These are phyloP conservation scores for Claviceps pusilla DNA, from an alignment of 2,329 filamentous ascomycete species.

Conservation along the genomic window DNA sequence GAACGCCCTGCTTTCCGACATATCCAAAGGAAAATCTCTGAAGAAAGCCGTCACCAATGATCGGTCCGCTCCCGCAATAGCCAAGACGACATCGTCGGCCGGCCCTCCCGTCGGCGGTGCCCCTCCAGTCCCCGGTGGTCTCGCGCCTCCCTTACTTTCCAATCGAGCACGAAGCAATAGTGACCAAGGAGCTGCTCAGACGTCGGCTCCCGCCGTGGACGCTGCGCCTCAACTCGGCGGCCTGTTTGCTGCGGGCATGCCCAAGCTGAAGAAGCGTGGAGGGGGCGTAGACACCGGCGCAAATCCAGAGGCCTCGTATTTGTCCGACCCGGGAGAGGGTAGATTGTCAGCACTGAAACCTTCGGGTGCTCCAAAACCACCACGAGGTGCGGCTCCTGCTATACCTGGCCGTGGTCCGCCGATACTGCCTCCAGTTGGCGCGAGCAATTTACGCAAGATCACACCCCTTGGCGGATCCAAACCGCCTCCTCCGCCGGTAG, in stretches of 20 bases:
- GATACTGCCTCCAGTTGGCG: constrained; percentile 29
- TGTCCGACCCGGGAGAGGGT: constrained; percentile 54
- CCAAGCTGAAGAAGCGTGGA: constrained; percentile 77
- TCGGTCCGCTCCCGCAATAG: constrained; percentile 63
- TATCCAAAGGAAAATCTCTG: constrained; percentile 61
- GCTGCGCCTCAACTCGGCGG: constrained; percentile 65
- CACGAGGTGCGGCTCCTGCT: constrained; percentile 42
- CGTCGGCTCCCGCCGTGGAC: constrained; percentile 29
- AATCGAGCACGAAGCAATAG: constrained; percentile 73
- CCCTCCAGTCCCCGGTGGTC: constrained; percentile 56
- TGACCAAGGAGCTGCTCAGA: constrained; percentile 44
- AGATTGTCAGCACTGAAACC: constrained; percentile 25
- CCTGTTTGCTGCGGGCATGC: constrained; percentile 86
- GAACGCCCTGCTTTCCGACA: constrained; percentile 79
- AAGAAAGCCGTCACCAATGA: constrained; percentile 88
- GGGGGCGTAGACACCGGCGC: constrained; percentile 60
- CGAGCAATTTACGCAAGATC: constrained; percentile 41
- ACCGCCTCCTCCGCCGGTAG: constrained; percentile 58
- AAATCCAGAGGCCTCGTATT: constrained; percentile 49
- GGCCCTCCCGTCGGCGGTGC: constrained; percentile 56
- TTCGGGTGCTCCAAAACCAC: constrained; percentile 43
- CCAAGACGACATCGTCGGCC: constrained; percentile 21
- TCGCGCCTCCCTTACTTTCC: constrained; percentile 57
- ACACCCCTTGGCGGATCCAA: constrained; percentile 21
- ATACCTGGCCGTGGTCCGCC: constrained; percentile 33